Base-by-base conservation (phyloP, 1,284 basidiomycete genomes). In the Cutaneotrichosporon spelunceum region DNA sequence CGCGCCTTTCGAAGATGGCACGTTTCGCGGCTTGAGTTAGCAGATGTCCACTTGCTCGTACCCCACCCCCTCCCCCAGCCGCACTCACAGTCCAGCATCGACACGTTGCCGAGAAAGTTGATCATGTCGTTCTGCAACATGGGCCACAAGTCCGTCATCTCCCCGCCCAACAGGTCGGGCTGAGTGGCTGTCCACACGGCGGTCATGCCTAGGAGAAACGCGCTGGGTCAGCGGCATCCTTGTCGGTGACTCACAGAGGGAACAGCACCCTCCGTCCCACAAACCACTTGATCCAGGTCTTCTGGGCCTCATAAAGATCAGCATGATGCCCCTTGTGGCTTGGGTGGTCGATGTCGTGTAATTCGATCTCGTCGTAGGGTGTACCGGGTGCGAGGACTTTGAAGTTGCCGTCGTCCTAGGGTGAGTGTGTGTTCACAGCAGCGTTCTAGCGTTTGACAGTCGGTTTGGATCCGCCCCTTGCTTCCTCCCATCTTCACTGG, bases 11-110 rank as follows among this genome's bases (percentile, higher is more conserved):
- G 27, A 66, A 66, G 66, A 93, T 83, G 13, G 72, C 78, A 89
- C 90, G 89, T 85, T 90, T 2, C 85, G 81, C 72, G 87, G 88
- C 3, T 89, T 87, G 11, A 87, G 65, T 81, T 85, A 70, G 58
- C 34, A n/a, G n/a, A n/a, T n/a, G n/a, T n/a, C n/a, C n/a, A n/a
- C n/a, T n/a, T n/a, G n/a, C n/a, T n/a, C n/a, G n/a, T n/a, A n/a
- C 19, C 39, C 39, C 4, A 16, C 14, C 39, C 19, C 19, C 19
- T 19, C 16, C 19, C 1, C 39, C 3, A 42, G 19, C 29, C 13
- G 29, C 27, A 64, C 68, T 16, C 48, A 73, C 72, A 63, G 54
- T 75, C 73, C 23, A 78, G 69, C 5, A 76, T 45, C 2, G 75
- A 74, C 44, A 78, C 62, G 60, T 78, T 78, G 44, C 66, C 65